These are phyloP conservation scores for Akanthomyces uredinophilus DNA, from an alignment of 2,329 filamentous ascomycete genomes.

Conservation along the genomic window DNA sequence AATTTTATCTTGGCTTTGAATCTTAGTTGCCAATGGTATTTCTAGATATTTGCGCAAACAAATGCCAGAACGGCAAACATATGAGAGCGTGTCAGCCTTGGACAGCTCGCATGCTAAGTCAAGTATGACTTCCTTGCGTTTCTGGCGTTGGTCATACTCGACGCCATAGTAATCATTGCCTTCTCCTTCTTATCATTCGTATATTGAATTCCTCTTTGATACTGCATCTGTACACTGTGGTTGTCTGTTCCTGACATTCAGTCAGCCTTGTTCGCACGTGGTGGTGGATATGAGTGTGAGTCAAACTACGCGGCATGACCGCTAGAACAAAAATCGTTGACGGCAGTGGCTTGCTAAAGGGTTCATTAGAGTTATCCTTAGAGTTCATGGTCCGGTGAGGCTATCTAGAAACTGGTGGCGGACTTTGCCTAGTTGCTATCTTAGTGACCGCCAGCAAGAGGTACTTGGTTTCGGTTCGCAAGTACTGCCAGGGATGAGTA, in stretches of 20 bases:
- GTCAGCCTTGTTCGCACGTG: slow-evolving; percentile 5
- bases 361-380: background rate
- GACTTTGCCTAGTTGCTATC: background rate
- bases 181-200: background rate
- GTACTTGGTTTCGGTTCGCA: background rate
- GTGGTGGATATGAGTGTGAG: background rate
- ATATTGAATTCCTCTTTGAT: background rate
- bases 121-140: no score
- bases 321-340: background rate
- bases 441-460: background rate
- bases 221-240: background rate
- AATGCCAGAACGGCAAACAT: no score
- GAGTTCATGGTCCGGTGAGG: background rate
- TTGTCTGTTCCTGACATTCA: background rate
- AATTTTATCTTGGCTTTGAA: no score
- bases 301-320: background rate
- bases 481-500: background rate
- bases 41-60: no score
- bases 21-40: background rate
- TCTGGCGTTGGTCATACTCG: no score
- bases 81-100: no score
- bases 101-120: no score
- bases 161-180: no score
- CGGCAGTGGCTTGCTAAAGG: background rate
- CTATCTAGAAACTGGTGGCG: background rate